phyloP scores from a whole-genome alignment of 495 filamentous ascomycete species.

The Penicillium samsonianum region DNA sequence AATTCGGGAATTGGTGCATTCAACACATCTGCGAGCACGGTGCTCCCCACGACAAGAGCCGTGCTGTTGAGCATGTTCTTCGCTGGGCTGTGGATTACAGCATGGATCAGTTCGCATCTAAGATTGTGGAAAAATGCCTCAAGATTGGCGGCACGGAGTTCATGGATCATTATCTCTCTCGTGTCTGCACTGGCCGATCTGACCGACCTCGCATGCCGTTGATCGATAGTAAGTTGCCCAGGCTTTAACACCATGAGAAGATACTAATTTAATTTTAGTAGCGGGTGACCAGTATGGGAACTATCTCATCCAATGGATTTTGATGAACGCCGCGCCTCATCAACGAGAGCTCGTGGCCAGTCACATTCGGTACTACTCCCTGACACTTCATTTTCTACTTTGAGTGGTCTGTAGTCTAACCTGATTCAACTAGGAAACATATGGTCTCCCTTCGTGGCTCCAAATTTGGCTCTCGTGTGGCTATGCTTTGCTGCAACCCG shows the following conservation, averaged over 20 bases:
- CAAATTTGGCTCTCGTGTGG: constrained; percentile 96
- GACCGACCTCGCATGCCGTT: constrained; percentile 95
- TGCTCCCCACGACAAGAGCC: constrained; percentile 83
- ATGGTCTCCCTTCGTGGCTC: constrained; percentile 99
- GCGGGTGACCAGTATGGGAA: constrained; percentile 98
- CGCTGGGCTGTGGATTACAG: constrained; percentile 92
- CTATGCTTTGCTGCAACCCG: constrained; percentile 98
- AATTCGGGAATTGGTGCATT: constrained; percentile 99
- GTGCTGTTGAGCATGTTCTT: constrained; percentile 92
- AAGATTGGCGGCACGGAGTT: constrained; percentile 95
- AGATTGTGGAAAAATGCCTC: constrained; percentile 97
- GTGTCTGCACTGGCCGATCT: constrained; percentile 85
- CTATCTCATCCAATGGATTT: constrained; percentile 95
- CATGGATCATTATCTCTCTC: constrained; percentile 86
- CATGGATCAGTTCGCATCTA: constrained; percentile 99
- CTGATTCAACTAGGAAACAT: constrained; percentile 65
- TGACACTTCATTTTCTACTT: background rate
- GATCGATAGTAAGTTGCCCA: constrained; percentile 76
- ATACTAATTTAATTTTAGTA: constrained; percentile 53
- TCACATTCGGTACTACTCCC: constrained; percentile 69
- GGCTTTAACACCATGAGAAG: too few species aligned
- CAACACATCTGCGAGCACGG: constrained; percentile 99
- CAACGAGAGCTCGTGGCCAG: constrained; percentile 90
- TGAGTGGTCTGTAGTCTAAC: background rate
- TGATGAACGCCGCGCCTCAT: constrained; percentile 80